Percentiles rank a stretch among this genome's conserved stretches.
Evolutionary conservation across 345 rosid genomes (phyloP).

Genomic region (Dipteronia sinensis): DNA sequence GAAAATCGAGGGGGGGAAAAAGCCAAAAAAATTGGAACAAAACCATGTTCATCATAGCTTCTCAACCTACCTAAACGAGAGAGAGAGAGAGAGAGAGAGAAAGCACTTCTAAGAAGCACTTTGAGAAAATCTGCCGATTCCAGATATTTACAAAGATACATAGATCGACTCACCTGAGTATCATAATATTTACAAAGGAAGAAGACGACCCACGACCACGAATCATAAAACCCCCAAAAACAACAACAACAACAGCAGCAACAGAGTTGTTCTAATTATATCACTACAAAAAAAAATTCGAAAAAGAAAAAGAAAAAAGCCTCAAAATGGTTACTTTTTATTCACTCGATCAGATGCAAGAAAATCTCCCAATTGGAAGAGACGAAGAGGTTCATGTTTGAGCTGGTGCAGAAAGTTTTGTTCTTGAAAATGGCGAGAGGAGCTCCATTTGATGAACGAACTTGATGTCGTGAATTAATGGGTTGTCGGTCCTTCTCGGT

Average conservation of each 20-base stretch:
- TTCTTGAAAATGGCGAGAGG: constrained; percentile 56
- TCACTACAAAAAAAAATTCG: background rate
- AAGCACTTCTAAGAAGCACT: no score
- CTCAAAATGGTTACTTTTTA: background rate
- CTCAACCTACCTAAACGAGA: no score
- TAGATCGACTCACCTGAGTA: background rate
- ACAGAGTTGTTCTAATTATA: background rate
- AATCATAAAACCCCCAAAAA: constrained; percentile 1
- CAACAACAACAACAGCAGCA: background rate
- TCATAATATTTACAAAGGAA: background rate
- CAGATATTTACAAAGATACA: background rate
- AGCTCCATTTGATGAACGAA: constrained; percentile 72
- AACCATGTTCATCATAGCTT: no score
- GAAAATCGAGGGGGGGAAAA: no score
- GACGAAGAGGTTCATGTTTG: background rate
- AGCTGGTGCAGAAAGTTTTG: constrained; percentile 41
- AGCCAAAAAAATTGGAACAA: no score
- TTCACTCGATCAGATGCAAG: background rate
- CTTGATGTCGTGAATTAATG: constrained; percentile 65
- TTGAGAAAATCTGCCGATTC: background rate
- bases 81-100: background rate
- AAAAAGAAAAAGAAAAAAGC: background rate
- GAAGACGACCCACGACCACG: background rate
- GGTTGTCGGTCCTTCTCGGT: constrained; percentile 73
- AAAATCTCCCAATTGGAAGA: background rate